Percentiles rank a stretch among this genome's conserved stretches.
Evolutionary conservation across 2,329 filamentous ascomycete species (phyloP).

Genomic region (Penicillium sp.): DNA sequence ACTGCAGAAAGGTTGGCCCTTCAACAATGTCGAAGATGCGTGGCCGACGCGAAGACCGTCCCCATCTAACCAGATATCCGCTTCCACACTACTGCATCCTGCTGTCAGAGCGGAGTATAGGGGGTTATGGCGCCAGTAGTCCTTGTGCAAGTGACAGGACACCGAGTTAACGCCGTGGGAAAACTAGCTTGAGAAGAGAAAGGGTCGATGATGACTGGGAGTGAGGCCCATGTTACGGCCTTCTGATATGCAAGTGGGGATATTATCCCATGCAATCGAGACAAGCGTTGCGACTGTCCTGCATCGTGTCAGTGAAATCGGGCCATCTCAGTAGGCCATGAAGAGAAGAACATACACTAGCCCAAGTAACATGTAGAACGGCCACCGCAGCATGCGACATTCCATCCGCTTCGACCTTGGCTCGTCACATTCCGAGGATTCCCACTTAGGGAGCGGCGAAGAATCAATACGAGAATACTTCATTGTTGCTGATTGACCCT

Average conservation of each 20-base stretch:
- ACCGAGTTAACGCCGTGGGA: constrained; percentile 52
- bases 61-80: constrained; percentile 66
- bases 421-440: not conserved
- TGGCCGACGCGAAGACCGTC: constrained; percentile 66
- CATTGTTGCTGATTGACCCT: too few relatives aligned
- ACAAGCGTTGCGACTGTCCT: not conserved
- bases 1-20: constrained; percentile 58
- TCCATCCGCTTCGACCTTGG: not conserved
- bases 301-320: not conserved
- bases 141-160: constrained; percentile 68
- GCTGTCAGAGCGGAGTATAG: constrained; percentile 62
- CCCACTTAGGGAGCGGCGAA: not conserved
- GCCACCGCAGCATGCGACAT: not conserved
- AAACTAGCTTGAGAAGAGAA: constrained; percentile 5
- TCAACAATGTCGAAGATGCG: constrained; percentile 54
- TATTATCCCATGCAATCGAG: not conserved
- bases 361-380: not conserved
- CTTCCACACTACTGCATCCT: constrained; percentile 66
- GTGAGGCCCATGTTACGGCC: not conserved
- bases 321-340: too few relatives aligned
- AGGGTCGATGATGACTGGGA: constrained; percentile 1
- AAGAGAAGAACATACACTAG: not conserved
- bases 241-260: constrained; percentile 1
- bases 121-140: constrained; percentile 67
- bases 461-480: not conserved